Evolutionary conservation across 1,139 yeast species (phyloP), one percentile per base, ranked within the genome.

Genomic region (Spathaspora sp.): DNA sequence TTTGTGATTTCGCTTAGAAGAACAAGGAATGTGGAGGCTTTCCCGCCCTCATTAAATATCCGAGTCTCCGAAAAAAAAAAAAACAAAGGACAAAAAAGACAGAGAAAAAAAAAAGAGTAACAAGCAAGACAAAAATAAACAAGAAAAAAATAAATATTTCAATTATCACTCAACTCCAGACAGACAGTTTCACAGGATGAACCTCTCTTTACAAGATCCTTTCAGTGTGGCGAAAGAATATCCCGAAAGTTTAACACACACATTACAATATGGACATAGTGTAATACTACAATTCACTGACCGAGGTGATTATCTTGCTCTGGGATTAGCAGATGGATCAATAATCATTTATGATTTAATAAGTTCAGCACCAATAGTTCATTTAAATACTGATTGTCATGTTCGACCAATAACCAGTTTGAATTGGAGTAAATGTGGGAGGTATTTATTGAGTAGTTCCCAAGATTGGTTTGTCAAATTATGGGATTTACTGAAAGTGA

Each of bases 171-270:
- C n/a, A n/a, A n/a, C n/a, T n/a, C n/a, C 31, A 27, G 25, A 38
- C 27, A 13, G 8, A 38, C 17, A 38, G n/a, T n/a, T n/a, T n/a
- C n/a, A n/a, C n/a, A 6, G 25, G 11, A 86, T 88, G 96, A 91
- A 91, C 64, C 74, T 89, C 43, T 78, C 95, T n/a, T 74, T 91
- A 18, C 82, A 89, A 55, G 98, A 91, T 64, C 98, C 98, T 2
- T 89, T 90, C 63, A 84, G 95, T 5, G 90, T 91, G 34, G 86
- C 96, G 11, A 91, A 89, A 59, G 99, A 91, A 61, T 91, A 82
- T 58, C 99, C 99, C 0, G 97, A 91, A 54, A 78, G 86, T 1
- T 76, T 89, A 23, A 78, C 87, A 2, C 81, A 81, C 50, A 82
- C 91, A 0, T 68, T 89, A 42, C 69, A 61, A 34, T 74, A 78